Base-by-base conservation (phyloP, 768 basidiomycete species). In the Phaeotremella fagi region DNA sequence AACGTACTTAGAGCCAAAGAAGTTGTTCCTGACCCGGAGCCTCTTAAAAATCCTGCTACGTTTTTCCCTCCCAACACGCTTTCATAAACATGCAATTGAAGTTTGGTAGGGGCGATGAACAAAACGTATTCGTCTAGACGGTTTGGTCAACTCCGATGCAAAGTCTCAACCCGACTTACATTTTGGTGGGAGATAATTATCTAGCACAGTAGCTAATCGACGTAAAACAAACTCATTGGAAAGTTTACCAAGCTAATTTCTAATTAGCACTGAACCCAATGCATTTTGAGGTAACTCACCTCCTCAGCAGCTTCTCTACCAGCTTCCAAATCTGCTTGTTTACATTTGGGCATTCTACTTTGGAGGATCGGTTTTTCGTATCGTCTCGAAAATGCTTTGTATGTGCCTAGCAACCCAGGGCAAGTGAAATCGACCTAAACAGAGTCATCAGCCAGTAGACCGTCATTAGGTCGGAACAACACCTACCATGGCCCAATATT, bases 121-220 rank as follows among this genome's bases (percentile, higher is more conserved):
- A 98, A 84, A n/a, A 94, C 87, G 69, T 94, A 97, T 83, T 99
- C 95, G 68, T 88, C 94, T 98, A 59, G 6, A 23, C 16, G n/a
- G 16, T 29, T 7, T 48, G 15, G 63, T 35, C 14, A 4, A 49
- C 16, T 5, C 22, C 26, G 12, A 25, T 56, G 23, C 38, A 38
- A 35, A 12, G 26, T 9, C 14, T 7, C 37, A 24, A 16, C 20
- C 38, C 37, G 12, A 73, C 85, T 55, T 52, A 95, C 92, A 79
- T 78, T 95, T 95, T 0, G 95, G 90, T 9, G 94, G 94, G 20
- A 99, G 76, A 70, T 87, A 88, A 57, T 85, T 85, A 60, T 83
- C 81, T 46, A 97, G 74, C 33, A 97, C 81, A 3, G 81, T 82
- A 0, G 88, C 87, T 45, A 92, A 90, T 57, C 95, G 81, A 25